Evolutionary conservation across 2,329 filamentous ascomycete species (phyloP).

Genomic region (Triangularia verruculosa): DNA sequence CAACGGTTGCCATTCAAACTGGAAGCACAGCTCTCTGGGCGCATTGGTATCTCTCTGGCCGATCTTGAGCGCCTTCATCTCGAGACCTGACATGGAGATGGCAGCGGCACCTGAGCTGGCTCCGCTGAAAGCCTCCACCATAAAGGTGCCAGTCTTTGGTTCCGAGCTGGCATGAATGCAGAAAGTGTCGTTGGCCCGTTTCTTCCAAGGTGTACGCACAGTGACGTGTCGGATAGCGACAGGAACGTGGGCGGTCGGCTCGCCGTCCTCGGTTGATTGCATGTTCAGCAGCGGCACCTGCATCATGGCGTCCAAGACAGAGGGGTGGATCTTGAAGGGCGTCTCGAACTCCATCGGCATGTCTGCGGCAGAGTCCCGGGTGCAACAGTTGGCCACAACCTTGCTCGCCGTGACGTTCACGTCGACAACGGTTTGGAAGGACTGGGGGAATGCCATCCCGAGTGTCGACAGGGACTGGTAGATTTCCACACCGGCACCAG

Average conservation of each 20-base stretch:
- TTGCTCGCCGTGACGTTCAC: constrained; percentile 24
- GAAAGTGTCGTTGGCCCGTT: constrained; percentile 17
- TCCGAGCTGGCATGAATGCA: constrained; percentile 15
- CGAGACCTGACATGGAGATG: constrained; percentile 26
- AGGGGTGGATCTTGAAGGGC: constrained; percentile 43
- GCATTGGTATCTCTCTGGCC: background rate
- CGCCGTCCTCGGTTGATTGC: constrained; percentile 32
- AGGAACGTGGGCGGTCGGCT: constrained; percentile 22
- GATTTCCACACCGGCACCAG: constrained; percentile 6
- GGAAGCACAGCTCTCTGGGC: constrained; percentile 29
- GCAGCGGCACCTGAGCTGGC: constrained; percentile 7
- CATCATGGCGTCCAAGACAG: constrained; percentile 45
- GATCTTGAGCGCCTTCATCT: constrained; percentile 22
- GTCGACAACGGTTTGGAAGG: constrained; percentile 24
- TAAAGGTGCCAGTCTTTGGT: constrained; percentile 20
- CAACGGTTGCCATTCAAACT: constrained; percentile 26
- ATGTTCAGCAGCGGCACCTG: constrained; percentile 41
- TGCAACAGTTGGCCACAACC: constrained; percentile 35
- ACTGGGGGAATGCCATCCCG: constrained; percentile 19
- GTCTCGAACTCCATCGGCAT: constrained; percentile 48
- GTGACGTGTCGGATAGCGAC: constrained; percentile 27
- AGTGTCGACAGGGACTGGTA: constrained; percentile 18
- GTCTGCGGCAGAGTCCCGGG: constrained; percentile 41
- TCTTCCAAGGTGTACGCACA: constrained; percentile 17
- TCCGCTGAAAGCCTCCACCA: constrained; percentile 23